These are phyloP conservation scores for Lepiota venenata DNA, from an alignment of 768 basidiomycete species.

Conservation along the genomic window DNA sequence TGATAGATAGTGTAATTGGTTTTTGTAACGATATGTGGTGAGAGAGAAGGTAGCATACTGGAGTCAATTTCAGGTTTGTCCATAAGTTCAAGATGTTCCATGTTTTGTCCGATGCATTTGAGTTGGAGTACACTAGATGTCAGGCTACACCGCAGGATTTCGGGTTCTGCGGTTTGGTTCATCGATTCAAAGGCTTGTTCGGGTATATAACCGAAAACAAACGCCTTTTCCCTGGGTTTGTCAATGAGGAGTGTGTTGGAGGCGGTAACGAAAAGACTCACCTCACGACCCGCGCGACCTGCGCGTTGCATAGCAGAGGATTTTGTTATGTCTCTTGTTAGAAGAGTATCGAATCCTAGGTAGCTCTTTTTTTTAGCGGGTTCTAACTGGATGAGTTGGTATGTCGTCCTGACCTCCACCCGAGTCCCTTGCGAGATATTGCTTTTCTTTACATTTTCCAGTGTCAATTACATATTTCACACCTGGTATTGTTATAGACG, in stretches of 20 bases:
- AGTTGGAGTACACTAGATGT: constrained; percentile 83
- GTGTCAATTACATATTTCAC: constrained; percentile 95
- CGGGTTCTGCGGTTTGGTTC: constrained; percentile 70
- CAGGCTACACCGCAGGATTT: constrained; percentile 86
- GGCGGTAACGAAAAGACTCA: constrained; percentile 23
- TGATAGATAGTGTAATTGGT: constrained; percentile 20
- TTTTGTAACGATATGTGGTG: background rate
- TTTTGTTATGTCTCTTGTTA: constrained; percentile 81
- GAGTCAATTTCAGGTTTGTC: constrained; percentile 77
- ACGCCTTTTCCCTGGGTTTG: constrained; percentile 62
- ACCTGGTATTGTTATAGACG: constrained; percentile 95
- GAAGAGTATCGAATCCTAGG: constrained; percentile 82
- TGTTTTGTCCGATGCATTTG: constrained; percentile 77
- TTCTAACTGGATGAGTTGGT: background rate
- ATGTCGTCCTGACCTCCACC: constrained; percentile 55
- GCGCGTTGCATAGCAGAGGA: constrained; percentile 93
- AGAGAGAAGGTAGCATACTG: constrained; percentile 42
- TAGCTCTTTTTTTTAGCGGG: background rate
- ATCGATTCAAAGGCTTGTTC: constrained; percentile 72
- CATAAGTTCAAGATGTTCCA: constrained; percentile 84
- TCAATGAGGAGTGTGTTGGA: background rate
- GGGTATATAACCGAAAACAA: constrained; percentile 93
- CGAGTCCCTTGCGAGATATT: constrained; percentile 64
- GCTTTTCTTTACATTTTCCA: constrained; percentile 94
- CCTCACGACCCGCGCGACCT: constrained; percentile 95